Evolutionary conservation across 2,329 filamentous ascomycete genomes (phyloP), one percentile per base, ranked within the genome.

Genomic region (Hypoxylon sp.): DNA sequence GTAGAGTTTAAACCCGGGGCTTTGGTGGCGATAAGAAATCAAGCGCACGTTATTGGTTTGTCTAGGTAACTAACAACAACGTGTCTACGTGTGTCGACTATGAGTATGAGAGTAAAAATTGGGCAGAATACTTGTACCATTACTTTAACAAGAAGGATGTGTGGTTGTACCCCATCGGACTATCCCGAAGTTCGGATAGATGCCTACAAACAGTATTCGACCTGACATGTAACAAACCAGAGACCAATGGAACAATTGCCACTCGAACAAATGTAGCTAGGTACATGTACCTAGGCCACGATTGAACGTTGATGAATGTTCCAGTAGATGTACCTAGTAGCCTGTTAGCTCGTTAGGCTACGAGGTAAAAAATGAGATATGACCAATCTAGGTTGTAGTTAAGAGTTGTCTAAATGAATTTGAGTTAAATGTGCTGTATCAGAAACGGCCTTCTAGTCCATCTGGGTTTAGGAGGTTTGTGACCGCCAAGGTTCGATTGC

Each of bases 11-110:
- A 34, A 44, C 43, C 47, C 19, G 30, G 15, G 38, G 30, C 27
- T 35, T 44, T 34, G 44, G 51, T 59, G 52, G 52, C 56, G 20
- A 52, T 45, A 41, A 19, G n/a, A n/a, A 40, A 50, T 53, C 42
- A 56, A 49, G 45, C 44, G 47, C 41, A 36, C 36, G 55, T 51
- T 30, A 51, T 51, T 44, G 35, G 42, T 32, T 37, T 42, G 35
- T 42, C 47, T 47, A n/a, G n/a, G n/a, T 6, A 47, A 50, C 29
- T 27, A 34, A 36, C 13, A 35, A 25, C 27, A 38, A 51, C 48
- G 43, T 56, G 42, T 47, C 21, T 9, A 25, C 21, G 21, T 25
- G 5, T 9, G 9, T 25, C 21, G 9, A 9, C 21, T 42, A 11
- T 21, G 11, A 25, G 15, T 20, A 16, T 35, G 40, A 38, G 44